Evolutionary conservation across 2,329 filamentous ascomycete genomes (phyloP).

Genomic region (Pestalotiopsis fici): DNA sequence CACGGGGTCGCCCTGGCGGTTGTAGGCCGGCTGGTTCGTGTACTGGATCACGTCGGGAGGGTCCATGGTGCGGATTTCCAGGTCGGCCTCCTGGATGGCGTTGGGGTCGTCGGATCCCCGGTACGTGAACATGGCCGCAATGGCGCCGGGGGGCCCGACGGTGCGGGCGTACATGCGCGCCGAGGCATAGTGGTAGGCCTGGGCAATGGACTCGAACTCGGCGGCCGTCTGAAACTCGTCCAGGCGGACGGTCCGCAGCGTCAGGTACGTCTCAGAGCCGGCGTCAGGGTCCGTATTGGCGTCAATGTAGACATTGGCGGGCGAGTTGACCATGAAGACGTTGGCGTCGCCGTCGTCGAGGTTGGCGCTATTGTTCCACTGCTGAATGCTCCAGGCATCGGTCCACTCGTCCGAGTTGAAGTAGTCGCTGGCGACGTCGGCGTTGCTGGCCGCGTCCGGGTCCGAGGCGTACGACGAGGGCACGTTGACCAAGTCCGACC

Average conservation of each 20-base stretch:
- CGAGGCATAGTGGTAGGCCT: slow-evolving; percentile 37
- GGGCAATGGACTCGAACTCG: slow-evolving; percentile 43
- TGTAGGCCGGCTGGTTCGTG: slow-evolving; percentile 61
- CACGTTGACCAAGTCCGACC: slow-evolving; percentile 34
- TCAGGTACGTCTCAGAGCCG: slow-evolving; percentile 41
- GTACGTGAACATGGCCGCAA: slow-evolving; percentile 57
- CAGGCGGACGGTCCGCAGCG: slow-evolving; percentile 47
- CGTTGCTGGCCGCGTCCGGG: slow-evolving; percentile 23
- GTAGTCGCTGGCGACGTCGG: slow-evolving; percentile 29
- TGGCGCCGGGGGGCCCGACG: slow-evolving; percentile 45
- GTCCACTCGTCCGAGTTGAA: slow-evolving; percentile 31
- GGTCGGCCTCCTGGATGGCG: slow-evolving; percentile 52
- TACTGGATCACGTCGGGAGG: slow-evolving; percentile 48
- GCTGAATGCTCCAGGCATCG: slow-evolving; percentile 30
- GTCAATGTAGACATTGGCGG: slow-evolving; percentile 47
- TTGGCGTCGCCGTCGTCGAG: slow-evolving; percentile 24
- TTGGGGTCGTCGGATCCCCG: slow-evolving; percentile 32
- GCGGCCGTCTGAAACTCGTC: slow-evolving; percentile 47
- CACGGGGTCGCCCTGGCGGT: slow-evolving; percentile 37
- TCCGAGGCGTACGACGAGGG: slow-evolving; percentile 24
- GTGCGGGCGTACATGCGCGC: slow-evolving; percentile 53
- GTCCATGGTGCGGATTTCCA: slow-evolving; percentile 53
- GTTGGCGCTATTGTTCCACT: slow-evolving; percentile 29
- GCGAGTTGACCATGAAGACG: slow-evolving; percentile 36
- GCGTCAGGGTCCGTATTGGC: slow-evolving; percentile 30